Conservation (phyloP, 2,329 filamentous ascomycete genomes). For the Fusarium phyllophilum region DNA sequence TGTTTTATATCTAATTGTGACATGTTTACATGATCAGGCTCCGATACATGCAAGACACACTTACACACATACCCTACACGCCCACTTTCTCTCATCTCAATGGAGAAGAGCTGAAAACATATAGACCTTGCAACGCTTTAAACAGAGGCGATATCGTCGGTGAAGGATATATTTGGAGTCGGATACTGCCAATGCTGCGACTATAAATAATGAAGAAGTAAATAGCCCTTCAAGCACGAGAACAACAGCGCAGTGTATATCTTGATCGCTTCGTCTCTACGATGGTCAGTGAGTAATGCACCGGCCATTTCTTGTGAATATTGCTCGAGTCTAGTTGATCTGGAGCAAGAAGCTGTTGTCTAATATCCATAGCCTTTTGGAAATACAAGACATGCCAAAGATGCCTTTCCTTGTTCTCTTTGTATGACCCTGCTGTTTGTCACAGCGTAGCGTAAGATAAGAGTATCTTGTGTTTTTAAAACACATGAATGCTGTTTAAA, state of each 20-base stretch:
- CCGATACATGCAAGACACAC: neutral
- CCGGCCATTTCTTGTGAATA: neutral
- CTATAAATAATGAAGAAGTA: neutral
- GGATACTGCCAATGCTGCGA: neutral
- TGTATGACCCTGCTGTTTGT: neutral
- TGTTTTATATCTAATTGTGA: neutral
- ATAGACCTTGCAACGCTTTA: neutral
- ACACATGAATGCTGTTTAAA: neutral
- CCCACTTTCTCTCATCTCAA: neutral
- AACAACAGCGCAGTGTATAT: neutral
- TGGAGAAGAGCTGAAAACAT: neutral
- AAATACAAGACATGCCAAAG: neutral
- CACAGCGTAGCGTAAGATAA: neutral
- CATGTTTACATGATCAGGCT: no score
- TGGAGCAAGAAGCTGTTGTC: neutral
- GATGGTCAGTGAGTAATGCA: neutral
- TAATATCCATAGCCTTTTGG: neutral
- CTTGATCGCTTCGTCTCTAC: neutral
- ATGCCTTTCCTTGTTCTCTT: neutral
- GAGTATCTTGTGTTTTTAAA: neutral
- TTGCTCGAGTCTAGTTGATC: neutral
- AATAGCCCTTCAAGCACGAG: no score
- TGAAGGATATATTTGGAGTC: neutral
- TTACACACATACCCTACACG: neutral
- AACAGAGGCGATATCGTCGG: neutral